A percentile compares a stretch with the other conserved stretches of the same genome.
phyloP scores from a whole-genome alignment of 768 basidiomycete genomes.

The Sporobolomyces roseus region DNA sequence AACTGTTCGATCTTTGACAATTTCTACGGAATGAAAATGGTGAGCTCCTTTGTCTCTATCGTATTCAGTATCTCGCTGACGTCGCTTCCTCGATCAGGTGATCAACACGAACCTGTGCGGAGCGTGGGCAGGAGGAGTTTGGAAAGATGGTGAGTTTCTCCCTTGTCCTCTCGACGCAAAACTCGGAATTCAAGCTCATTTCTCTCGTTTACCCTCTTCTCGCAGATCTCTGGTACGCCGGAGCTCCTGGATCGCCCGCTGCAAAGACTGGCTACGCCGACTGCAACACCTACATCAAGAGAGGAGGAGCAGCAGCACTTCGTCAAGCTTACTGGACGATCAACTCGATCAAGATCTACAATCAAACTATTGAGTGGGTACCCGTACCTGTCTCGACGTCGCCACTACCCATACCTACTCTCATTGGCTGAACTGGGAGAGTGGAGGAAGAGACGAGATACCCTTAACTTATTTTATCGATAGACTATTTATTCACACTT shows the following conservation, averaged over 20 bases:
- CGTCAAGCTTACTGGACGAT: slow-evolving; percentile 5
- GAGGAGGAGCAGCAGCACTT: neutral
- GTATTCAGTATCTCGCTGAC: neutral
- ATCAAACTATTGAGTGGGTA: neutral
- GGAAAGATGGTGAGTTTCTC: neutral
- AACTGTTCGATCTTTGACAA: slow-evolving; percentile 4
- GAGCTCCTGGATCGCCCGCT: neutral
- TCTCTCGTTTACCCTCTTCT: neutral
- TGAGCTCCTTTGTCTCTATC: neutral
- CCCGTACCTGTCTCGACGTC: neutral
- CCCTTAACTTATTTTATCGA: no score
- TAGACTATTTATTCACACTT: no score
- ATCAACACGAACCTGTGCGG: slow-evolving; percentile 7
- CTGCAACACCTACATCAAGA: neutral
- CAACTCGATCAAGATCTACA: slow-evolving; percentile 15
- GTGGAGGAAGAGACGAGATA: no score
- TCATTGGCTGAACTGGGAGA: no score
- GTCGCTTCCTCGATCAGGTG: neutral
- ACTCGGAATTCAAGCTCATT: neutral
- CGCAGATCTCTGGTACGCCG: neutral
- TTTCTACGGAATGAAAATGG: slow-evolving; percentile 9
- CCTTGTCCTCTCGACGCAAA: neutral
- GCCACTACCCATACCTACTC: no score
- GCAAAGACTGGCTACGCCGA: neutral
- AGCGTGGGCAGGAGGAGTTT: neutral